A percentile compares a stretch with the other conserved stretches of the same genome.
phyloP scores from a whole-genome alignment of 257 asterid genomes.

The Fraxinus americana region DNA sequence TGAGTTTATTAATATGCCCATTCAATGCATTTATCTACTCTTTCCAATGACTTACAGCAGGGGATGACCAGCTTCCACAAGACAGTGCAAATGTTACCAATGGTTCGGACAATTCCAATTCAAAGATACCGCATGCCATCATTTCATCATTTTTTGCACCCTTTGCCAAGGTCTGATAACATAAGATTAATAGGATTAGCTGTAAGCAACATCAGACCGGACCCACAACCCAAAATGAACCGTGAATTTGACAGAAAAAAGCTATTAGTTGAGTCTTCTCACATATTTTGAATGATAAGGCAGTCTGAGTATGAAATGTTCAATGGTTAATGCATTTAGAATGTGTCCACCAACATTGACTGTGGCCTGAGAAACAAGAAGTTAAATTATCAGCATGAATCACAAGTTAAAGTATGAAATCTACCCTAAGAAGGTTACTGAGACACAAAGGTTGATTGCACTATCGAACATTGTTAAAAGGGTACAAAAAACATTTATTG shows the following conservation, averaged over 20 bases:
- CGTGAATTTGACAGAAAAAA: background rate
- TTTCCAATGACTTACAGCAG: slow-evolving; percentile 69
- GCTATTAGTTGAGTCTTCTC: slow-evolving; percentile 24
- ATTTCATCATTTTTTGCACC: slow-evolving; percentile 58
- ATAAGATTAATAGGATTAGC: slow-evolving; percentile 16
- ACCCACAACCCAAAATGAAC: background rate
- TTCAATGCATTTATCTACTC: background rate
- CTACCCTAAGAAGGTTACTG: background rate
- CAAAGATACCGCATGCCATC: slow-evolving; percentile 52
- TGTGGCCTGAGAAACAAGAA: slow-evolving; percentile 56
- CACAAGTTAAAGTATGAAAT: background rate
- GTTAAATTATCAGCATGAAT: background rate
- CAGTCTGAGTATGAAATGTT: slow-evolving; percentile 75
- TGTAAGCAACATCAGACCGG: background rate
- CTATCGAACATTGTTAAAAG: too few relatives aligned
- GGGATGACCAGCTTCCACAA: slow-evolving; percentile 98
- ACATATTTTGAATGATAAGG: slow-evolving; percentile 80
- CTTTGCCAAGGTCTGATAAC: slow-evolving; percentile 56
- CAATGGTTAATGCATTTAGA: slow-evolving; percentile 70
- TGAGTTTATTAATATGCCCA: background rate
- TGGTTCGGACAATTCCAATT: slow-evolving; percentile 79
- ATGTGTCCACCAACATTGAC: slow-evolving; percentile 71
- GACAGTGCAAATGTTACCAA: slow-evolving; percentile 91
- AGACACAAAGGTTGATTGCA: background rate
- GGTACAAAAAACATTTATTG: background rate